Evolutionary conservation across 208 protist species (phyloP).

Genomic region (Tritrichomonas foetus): DNA sequence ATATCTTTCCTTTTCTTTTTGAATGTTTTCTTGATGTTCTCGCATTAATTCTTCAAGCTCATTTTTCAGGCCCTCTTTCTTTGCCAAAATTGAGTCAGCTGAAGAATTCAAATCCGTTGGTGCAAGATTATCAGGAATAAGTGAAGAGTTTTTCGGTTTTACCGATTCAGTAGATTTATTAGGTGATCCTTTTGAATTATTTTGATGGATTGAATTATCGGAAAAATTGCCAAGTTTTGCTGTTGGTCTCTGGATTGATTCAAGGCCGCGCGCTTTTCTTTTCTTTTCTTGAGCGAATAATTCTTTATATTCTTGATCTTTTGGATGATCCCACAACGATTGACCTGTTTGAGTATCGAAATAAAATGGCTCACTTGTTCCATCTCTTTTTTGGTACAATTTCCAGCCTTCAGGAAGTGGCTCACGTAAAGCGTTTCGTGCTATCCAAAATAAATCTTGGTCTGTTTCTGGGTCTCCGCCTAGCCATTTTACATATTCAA

Average conservation of each 20-base stretch:
- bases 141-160: background rate
- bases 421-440: background rate
- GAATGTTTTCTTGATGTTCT: background rate
- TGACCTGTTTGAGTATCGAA: background rate
- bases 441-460: conserved; percentile 15
- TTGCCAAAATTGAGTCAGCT: background rate
- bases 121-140: background rate
- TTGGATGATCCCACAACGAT: conserved; percentile 33
- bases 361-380: conserved; percentile 18
- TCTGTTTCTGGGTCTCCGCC: background rate
- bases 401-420: conserved; percentile 4
- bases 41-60: background rate
- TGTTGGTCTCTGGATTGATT: too few species aligned
- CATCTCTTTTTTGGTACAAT: background rate
- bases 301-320: background rate
- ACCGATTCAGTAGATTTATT: background rate
- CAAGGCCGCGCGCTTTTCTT: background rate
- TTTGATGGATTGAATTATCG: background rate
- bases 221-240: too few species aligned
- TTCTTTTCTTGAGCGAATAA: background rate
- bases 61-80: background rate
- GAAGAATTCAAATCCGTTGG: background rate
- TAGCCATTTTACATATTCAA: background rate
- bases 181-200: background rate
- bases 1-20: background rate